Conservation (phyloP, 2,329 filamentous ascomycete species). For the Byssochlamys sp. region DNA sequence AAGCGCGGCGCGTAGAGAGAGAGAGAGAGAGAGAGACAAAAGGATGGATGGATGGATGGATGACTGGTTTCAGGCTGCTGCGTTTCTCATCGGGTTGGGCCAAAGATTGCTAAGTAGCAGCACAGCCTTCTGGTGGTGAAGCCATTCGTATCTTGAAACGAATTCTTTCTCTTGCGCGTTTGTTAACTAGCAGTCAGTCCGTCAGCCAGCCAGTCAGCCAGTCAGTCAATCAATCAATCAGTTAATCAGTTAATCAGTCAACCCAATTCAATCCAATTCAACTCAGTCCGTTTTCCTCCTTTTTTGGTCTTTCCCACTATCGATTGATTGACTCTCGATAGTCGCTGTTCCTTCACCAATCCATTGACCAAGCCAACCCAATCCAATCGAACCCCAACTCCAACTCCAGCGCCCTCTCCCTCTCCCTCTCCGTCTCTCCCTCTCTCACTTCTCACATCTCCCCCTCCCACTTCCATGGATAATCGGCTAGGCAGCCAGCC, state of each 20-base stretch:
- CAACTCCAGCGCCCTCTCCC: too few species aligned
- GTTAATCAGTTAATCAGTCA: neutral
- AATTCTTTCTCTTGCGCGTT: neutral
- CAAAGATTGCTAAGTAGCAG: neutral
- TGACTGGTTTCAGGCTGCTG: neutral
- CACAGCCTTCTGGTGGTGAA: neutral
- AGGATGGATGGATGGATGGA: neutral
- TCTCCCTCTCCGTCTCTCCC: neutral
- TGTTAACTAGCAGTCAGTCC: neutral
- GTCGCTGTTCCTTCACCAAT: neutral
- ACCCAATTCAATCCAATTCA: neutral
- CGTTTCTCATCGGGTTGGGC: neutral
- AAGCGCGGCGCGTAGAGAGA: neutral
- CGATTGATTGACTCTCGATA: neutral
- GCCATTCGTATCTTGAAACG: neutral
- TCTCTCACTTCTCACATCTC: neutral
- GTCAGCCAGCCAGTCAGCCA: too few species aligned
- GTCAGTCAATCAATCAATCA: too few species aligned
- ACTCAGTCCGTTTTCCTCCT: neutral
- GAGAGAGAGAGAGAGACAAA: neutral
- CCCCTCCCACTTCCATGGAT: neutral
- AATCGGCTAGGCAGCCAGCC: neutral
- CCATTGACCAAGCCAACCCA: too few species aligned
- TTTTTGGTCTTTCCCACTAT: neutral
- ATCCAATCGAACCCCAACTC: too few species aligned